A percentile compares a stretch with the other conserved stretches of the same genome.
Evolutionary conservation across 495 filamentous ascomycete species (phyloP).

Genomic region (Penicillium arizonense): DNA sequence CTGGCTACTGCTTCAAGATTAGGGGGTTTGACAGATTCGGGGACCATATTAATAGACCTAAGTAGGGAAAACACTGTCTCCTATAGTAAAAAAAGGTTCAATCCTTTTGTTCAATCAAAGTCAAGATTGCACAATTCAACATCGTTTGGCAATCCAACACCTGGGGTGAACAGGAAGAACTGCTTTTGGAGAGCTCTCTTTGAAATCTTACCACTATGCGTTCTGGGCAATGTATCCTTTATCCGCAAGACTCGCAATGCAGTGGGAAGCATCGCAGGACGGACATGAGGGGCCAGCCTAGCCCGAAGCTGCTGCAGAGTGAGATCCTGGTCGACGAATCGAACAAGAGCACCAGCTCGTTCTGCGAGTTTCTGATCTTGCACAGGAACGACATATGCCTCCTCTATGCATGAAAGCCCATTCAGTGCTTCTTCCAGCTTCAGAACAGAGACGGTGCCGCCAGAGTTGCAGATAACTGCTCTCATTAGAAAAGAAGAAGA

Average conservation of each 20-base stretch:
- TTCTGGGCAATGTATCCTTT: neutral
- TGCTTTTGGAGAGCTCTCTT: neutral
- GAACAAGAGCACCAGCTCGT: neutral
- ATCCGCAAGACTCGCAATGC: neutral
- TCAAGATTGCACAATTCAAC: neutral
- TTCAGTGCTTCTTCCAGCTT: neutral
- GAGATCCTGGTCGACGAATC: neutral
- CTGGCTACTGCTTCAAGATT: too few species aligned
- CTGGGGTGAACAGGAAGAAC: neutral
- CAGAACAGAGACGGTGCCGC: neutral
- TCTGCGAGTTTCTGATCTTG: neutral
- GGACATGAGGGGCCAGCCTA: neutral
- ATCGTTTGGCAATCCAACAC: neutral
- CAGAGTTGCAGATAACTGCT: neutral
- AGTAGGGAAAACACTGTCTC: too few species aligned
- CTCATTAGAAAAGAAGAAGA: neutral
- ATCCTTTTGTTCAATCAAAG: too few species aligned
- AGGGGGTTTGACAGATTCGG: too few species aligned
- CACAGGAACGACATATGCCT: neutral
- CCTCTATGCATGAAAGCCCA: neutral
- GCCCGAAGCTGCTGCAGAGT: neutral
- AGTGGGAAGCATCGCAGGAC: neutral
- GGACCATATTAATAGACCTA: too few species aligned
- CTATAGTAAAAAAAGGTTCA: too few species aligned
- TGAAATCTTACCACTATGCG: neutral